These are phyloP conservation scores for Scalesia atractyloides DNA, from an alignment of 129 eudicot genomes.

Conservation along the genomic window DNA sequence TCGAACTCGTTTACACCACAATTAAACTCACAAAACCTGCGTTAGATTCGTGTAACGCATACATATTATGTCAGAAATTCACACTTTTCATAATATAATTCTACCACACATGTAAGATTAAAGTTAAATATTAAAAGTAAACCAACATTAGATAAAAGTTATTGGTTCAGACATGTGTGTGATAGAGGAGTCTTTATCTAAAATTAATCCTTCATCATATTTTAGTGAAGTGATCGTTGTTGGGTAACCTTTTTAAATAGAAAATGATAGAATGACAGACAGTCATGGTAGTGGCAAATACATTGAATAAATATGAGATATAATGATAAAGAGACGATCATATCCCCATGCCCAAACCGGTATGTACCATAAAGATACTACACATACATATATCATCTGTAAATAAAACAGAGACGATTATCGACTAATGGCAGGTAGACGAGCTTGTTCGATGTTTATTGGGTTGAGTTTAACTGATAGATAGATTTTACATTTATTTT, in stretches of 20 bases:
- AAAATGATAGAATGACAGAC: constrained; percentile 1
- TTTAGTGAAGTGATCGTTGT: neutral
- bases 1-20: too few species aligned
- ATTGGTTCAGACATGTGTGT: too few species aligned
- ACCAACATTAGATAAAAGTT: too few species aligned
- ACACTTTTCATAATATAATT: too few species aligned
- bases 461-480: neutral
- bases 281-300: neutral
- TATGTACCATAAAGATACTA: neutral
- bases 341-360: neutral
- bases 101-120: too few species aligned
- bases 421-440: too few species aligned
- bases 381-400: neutral
- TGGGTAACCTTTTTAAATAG: neutral
- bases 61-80: too few species aligned
- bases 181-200: neutral
- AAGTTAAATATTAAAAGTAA: too few species aligned
- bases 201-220: neutral
- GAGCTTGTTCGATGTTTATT: neutral
- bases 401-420: too few species aligned
- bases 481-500: too few species aligned
- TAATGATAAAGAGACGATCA: neutral
- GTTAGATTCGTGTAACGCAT: too few species aligned
- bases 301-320: neutral
- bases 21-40: too few species aligned